Evolutionary conservation across 1,284 basidiomycete species (phyloP).

Genomic region (Boletus semigastroideus): DNA sequence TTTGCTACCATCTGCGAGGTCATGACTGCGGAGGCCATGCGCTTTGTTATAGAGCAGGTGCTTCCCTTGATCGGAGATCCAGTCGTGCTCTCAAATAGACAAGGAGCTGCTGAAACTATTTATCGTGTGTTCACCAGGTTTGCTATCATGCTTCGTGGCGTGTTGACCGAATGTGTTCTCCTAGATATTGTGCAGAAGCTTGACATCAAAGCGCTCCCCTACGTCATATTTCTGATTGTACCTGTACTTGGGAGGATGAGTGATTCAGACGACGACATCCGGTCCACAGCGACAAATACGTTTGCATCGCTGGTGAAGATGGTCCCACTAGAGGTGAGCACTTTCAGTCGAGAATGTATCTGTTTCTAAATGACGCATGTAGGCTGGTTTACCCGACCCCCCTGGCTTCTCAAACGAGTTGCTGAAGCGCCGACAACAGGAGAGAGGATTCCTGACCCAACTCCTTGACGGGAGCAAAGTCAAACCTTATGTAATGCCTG

Average conservation of each 20-base stretch:
- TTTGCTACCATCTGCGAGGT: slow-evolving; percentile 88
- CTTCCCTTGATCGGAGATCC: slow-evolving; percentile 88
- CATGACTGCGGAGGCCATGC: slow-evolving; percentile 86
- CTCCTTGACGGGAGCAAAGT: slow-evolving; percentile 95
- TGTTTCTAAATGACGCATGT: slow-evolving; percentile 29
- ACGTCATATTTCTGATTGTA: slow-evolving; percentile 96
- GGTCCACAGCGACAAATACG: slow-evolving; percentile 92
- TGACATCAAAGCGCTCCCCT: slow-evolving; percentile 94
- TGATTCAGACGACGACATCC: slow-evolving; percentile 88
- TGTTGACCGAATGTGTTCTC: slow-evolving; percentile 9
- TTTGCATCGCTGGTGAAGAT: slow-evolving; percentile 99
- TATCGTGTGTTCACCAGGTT: slow-evolving; percentile 65
- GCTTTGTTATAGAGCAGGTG: slow-evolving; percentile 81
- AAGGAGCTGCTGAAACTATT: slow-evolving; percentile 88
- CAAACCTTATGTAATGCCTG: slow-evolving; percentile 86
- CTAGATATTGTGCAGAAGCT: slow-evolving; percentile 89
- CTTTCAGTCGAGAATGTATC: not conserved
- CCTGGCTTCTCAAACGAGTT: slow-evolving; percentile 89
- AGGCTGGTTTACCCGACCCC: slow-evolving; percentile 95
- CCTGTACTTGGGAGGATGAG: slow-evolving; percentile 98
- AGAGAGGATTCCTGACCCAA: slow-evolving; percentile 92
- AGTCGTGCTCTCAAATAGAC: slow-evolving; percentile 73
- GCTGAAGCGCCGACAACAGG: slow-evolving; percentile 83
- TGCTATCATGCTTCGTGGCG: not conserved
- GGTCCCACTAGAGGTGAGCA: slow-evolving; percentile 89